Conservation (phyloP, 2,329 filamentous ascomycete species). For the Fusarium haematococcum region DNA sequence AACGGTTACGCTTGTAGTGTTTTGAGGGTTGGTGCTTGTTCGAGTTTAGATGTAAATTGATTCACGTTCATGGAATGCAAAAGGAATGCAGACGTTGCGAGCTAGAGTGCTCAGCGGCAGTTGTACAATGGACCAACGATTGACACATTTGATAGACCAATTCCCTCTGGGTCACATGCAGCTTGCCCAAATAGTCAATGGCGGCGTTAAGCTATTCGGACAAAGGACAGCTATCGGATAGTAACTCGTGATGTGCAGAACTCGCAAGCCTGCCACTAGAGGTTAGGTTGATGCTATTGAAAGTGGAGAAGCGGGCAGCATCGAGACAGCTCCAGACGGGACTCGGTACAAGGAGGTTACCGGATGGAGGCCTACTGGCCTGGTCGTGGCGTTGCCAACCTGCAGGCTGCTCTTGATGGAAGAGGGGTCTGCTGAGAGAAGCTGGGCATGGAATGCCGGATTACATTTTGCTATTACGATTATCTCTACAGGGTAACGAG, state of each 20-base stretch:
- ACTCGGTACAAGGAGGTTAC: neutral
- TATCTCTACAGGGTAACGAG: constrained; percentile 24
- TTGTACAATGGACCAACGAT: neutral
- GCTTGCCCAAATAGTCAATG: constrained; percentile 19
- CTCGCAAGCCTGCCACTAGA: constrained; percentile 16
- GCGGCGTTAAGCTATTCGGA: constrained; percentile 22
- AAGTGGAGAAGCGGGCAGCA: neutral
- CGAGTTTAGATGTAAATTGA: constrained; percentile 31
- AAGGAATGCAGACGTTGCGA: neutral
- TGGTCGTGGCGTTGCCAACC: neutral
- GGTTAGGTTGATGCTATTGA: constrained; percentile 8
- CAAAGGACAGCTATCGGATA: neutral
- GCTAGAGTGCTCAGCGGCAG: neutral
- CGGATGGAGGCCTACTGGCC: neutral
- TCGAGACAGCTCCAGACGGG: constrained; percentile 11
- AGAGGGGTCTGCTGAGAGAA: neutral
- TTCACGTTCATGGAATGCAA: neutral
- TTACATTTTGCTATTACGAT: neutral
- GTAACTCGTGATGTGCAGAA: constrained; percentile 21
- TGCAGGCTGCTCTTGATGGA: neutral
- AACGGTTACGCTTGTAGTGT: constrained; percentile 42
- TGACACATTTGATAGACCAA: neutral
- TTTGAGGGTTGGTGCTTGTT: constrained; percentile 33
- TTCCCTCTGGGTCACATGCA: neutral
- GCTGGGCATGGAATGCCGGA: neutral